Base-by-base conservation (phyloP, 176 grass and related monocot genomes). In the Avena atlantica region DNA sequence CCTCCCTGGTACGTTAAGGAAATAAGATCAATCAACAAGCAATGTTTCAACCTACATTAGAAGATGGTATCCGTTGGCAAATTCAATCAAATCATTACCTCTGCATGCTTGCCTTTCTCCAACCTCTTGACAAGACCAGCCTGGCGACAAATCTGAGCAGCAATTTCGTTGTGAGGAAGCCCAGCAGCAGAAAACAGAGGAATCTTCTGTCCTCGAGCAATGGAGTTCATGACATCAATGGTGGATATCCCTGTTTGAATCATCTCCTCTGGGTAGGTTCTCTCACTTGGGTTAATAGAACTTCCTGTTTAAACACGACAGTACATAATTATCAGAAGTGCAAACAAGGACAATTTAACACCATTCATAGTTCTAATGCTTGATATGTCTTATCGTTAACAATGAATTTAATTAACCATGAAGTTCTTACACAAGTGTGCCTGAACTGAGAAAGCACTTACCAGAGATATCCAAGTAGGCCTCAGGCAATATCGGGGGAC, bases 181-280 rank as follows among this genome's bases (percentile, higher is more conserved):
- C 97, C 97, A 88, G 94, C 92, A 87, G 97, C 97, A 91, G 97
- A 99, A 89, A 99, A 99, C 31, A 99, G 91, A 12, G 97, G 97
- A 89, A 99, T 99, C 78, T 99, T 99, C 86, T 99, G 97, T 14
- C 97, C 97, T 89, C 97, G 85, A 89, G 97, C 97, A 92, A 99
- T 99, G 47, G 97, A 99, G 81, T 99, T 99, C 97, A 99, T 99
- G 84, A 99, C 97, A 87, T 99, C 97, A 63, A 99, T 99, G 76
- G 97, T 99, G 48, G 97, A 99, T 87, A 99, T 99, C 34, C 97
- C 97, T 49, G 97, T 99, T 85, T 99, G 97, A 64, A 99, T 99
- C 97, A 99, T 99, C 89, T 99, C 97, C 91, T 99, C 97, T 61
- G 97, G 97, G 79, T 99, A 99, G 57, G 97, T 99, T 90, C 97